Conservation (phyloP, 495 filamentous ascomycete genomes). For the Podospora sp. region DNA sequence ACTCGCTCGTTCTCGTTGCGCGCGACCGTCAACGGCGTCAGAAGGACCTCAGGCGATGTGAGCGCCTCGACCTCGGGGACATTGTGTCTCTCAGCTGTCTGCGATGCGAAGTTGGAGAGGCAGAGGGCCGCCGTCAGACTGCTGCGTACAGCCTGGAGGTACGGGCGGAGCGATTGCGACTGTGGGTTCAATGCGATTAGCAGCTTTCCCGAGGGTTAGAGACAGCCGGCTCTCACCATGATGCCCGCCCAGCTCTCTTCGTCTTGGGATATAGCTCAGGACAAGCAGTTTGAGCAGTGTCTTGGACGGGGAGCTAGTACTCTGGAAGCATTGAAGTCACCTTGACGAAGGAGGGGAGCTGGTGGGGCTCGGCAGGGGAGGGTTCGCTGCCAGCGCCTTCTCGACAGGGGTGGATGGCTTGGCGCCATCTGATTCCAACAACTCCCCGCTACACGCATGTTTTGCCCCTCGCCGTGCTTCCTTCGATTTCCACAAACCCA, state of each 20-base stretch:
- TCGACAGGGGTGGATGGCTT: constrained; percentile 7
- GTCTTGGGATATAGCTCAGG: not conserved
- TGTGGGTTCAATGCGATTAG: constrained; percentile 35
- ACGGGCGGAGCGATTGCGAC: constrained; percentile 98
- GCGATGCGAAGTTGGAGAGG: constrained; percentile 96
- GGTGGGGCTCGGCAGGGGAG: constrained; percentile 2
- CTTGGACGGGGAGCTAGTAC: constrained; percentile 8
- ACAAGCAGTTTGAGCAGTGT: not conserved
- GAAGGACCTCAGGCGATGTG: constrained; percentile 89
- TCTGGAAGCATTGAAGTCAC: not conserved
- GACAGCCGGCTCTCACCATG: constrained; percentile 27
- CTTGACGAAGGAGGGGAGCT: constrained; percentile 7
- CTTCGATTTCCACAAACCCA: constrained; percentile 28
- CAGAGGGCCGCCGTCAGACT: constrained; percentile 92
- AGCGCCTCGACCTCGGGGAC: constrained; percentile 95
- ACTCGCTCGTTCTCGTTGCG: constrained; percentile 96
- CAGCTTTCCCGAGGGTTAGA: not conserved
- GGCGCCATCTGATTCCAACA: not conserved
- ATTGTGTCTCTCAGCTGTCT: constrained; percentile 94
- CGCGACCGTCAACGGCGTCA: constrained; percentile 84
- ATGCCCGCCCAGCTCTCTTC: constrained; percentile 3
- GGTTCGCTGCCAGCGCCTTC: not conserved
- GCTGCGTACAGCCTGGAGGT: constrained; percentile 93
- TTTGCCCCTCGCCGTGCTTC: constrained; percentile 19
- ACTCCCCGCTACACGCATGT: not conserved